Conservation (phyloP, 106 monocot species). For the Agapanthus africanus region DNA sequence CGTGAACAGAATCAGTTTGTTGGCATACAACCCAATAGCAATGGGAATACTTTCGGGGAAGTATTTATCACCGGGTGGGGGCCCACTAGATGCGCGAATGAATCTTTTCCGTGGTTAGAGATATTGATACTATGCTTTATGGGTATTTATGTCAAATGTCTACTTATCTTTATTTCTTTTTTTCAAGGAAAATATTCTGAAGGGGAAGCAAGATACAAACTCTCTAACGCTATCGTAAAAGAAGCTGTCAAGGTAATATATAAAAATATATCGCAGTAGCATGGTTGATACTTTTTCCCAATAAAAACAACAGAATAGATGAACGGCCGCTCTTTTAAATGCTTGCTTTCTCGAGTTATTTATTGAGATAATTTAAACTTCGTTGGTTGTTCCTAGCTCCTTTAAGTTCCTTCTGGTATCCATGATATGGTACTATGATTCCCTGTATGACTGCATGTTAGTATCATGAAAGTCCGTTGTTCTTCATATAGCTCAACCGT, state of each 20-base stretch:
- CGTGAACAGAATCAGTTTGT: slow-evolving; percentile 55
- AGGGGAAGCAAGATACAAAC: slow-evolving; percentile 88
- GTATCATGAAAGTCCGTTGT: too few relatives aligned
- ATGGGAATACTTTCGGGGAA: slow-evolving; percentile 99
- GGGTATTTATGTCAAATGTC: too few relatives aligned
- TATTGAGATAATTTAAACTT: background rate
- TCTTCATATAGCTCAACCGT: too few relatives aligned
- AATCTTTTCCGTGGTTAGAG: slow-evolving; percentile 69
- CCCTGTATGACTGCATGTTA: too few relatives aligned
- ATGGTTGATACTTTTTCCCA: background rate
- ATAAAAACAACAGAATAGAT: background rate
- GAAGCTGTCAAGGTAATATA: slow-evolving; percentile 47
- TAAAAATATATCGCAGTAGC: background rate
- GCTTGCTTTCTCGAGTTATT: background rate
- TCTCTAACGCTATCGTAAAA: slow-evolving; percentile 36
- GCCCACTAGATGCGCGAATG: slow-evolving; percentile 71
- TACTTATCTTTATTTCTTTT: background rate
- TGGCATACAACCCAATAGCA: slow-evolving; percentile 88
- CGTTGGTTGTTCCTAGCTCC: background rate
- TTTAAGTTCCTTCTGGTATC: background rate
- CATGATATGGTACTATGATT: too few relatives aligned
- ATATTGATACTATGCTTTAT: background rate
- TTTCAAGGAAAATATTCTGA: slow-evolving; percentile 78
- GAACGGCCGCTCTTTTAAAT: background rate
- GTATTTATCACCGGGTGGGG: slow-evolving; percentile 54